A percentile compares a stretch with the other conserved stretches of the same genome.
These are phyloP conservation scores for Coniochaeta sp. DNA, from an alignment of 2,329 filamentous ascomycete genomes.

Conservation along the genomic window DNA sequence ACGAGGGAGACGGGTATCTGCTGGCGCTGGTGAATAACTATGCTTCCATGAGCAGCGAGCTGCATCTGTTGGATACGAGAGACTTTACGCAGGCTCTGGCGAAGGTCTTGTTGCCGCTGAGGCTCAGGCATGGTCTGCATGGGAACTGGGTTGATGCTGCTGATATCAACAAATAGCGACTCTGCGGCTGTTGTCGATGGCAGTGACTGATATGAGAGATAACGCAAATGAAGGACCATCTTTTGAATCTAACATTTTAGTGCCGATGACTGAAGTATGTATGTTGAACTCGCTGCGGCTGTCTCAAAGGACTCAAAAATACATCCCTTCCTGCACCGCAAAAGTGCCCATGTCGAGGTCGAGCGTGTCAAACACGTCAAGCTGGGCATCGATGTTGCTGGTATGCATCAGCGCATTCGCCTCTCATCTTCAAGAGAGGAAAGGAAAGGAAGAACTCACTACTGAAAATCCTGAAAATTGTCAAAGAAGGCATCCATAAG, in stretches of 20 bases:
- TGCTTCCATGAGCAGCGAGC: slow-evolving; percentile 13
- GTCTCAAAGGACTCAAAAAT: not conserved
- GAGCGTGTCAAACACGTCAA: slow-evolving; percentile 6
- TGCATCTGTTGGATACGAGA: slow-evolving; percentile 14
- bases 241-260: too few relatives aligned
- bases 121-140: slow-evolving; percentile 12
- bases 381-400: not conserved
- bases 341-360: slow-evolving; percentile 6
- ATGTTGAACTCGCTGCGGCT: too few relatives aligned
- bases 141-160: slow-evolving; percentile 17
- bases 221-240: not conserved
- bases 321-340: not conserved
- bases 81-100: slow-evolving; percentile 11
- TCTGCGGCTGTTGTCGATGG: too few relatives aligned
- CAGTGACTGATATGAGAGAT: not conserved
- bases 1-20: slow-evolving; percentile 33
- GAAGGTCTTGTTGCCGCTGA: slow-evolving; percentile 10
- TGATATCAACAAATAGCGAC: slow-evolving; percentile 4
- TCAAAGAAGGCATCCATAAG: slow-evolving; percentile 4
- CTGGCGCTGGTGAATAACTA: slow-evolving; percentile 25
- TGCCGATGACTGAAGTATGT: too few relatives aligned
- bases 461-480: slow-evolving; percentile 2
- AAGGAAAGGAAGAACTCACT: not conserved
- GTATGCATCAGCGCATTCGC: not conserved
- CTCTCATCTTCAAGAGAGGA: not conserved